Conservation (phyloP, 345 rosid species). For the Sonneratia alba region DNA sequence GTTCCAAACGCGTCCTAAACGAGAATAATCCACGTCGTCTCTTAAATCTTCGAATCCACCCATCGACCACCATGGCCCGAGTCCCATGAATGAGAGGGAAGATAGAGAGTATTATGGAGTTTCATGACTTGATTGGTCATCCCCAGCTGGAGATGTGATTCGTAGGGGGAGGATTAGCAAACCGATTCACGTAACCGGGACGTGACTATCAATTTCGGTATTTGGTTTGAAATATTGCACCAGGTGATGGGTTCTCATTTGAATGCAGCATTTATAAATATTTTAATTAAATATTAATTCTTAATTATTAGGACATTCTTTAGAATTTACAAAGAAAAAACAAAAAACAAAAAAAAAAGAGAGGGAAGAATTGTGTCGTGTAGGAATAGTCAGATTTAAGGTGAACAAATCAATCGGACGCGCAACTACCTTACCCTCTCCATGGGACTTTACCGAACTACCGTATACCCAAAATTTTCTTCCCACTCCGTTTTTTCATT, state of each 20-base stretch:
- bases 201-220: no score
- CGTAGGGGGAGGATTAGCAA: no score
- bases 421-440: conserved; percentile 14
- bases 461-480: neutral
- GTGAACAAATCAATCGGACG: conserved; percentile 12
- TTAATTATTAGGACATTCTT: neutral
- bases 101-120: no score
- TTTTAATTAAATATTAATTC: neutral
- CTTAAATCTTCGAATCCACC: neutral
- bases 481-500: neutral
- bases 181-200: no score
- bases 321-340: no score
- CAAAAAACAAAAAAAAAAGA: no score
- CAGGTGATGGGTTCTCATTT: neutral
- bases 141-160: no score
- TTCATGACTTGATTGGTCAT: no score
- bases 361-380: no score
- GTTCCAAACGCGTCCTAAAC: neutral
- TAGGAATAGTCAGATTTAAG: conserved; percentile 2
- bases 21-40: neutral
- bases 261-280: neutral
- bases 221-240: neutral
- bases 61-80: no score
- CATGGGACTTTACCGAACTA: conserved; percentile 8
- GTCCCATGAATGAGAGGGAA: no score